A percentile compares a stretch with the other conserved stretches of the same genome.
Evolutionary conservation across 176 grass and related monocot genomes (phyloP).

Genomic region (Pharus latifolius): DNA sequence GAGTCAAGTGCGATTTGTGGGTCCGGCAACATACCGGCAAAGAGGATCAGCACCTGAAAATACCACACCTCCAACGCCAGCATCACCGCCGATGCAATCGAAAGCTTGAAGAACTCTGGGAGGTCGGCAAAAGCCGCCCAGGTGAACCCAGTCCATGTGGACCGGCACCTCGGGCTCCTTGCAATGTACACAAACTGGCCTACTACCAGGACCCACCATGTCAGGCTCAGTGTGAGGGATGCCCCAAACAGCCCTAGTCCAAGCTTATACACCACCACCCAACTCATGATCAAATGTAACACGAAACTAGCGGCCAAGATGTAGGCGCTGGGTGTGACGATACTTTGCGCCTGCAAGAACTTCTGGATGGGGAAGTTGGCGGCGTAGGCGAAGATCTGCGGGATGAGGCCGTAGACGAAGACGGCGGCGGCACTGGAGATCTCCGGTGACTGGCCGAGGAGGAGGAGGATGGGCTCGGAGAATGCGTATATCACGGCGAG

Average conservation of each 20-base stretch:
- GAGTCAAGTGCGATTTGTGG: conserved; percentile 71
- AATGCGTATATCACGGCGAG: conserved; percentile 58
- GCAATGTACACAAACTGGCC: conserved; percentile 77
- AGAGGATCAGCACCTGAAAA: conserved; percentile 84
- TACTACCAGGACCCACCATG: conserved; percentile 61
- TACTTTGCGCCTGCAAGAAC: conserved; percentile 89
- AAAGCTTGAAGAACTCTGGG: conserved; percentile 55
- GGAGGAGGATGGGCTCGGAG: conserved; percentile 58
- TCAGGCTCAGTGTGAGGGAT: conserved; percentile 62
- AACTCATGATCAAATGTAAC: conserved; percentile 60
- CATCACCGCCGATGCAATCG: conserved; percentile 78
- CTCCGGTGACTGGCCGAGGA: conserved; percentile 64
- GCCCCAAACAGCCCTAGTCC: conserved; percentile 64
- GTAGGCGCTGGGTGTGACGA: conserved; percentile 85
- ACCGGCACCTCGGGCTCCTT: conserved; percentile 42
- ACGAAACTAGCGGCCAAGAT: conserved; percentile 42
- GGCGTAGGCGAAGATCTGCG: conserved; percentile 92
- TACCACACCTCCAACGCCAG: conserved; percentile 90
- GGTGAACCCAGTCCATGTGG: conserved; percentile 70
- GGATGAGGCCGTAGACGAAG: conserved; percentile 75
- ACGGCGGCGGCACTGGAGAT: conserved; percentile 60
- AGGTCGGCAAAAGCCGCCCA: conserved; percentile 69
- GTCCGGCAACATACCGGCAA: conserved; percentile 69
- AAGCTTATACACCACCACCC: conserved; percentile 44
- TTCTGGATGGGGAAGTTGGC: conserved; percentile 85